Percentiles rank a stretch among this genome's conserved stretches.
These are phyloP conservation scores for Peterozyma xylosa DNA, from an alignment of 805 yeast species.

Conservation along the genomic window DNA sequence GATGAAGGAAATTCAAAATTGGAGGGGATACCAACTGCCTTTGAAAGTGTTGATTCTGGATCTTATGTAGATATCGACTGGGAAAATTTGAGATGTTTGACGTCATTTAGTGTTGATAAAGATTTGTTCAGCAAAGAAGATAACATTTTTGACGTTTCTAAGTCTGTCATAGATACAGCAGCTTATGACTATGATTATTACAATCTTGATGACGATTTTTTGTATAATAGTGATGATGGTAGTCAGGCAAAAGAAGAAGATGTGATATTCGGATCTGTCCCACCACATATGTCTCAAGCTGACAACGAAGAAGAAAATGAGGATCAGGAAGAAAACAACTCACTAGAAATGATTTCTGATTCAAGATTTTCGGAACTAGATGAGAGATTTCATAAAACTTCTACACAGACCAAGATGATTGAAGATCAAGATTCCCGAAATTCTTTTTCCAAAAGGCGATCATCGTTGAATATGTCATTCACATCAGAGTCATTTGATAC, in stretches of 20 bases:
- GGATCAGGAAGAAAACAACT: not conserved
- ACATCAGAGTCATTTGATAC: no score
- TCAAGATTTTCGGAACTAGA: not conserved
- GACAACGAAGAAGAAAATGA: not conserved
- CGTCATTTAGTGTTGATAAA: no score
- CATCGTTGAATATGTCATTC: no score
- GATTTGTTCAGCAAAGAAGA: not conserved
- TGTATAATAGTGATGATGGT: conserved; percentile 8
- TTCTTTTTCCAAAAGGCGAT: not conserved
- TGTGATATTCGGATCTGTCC: conserved; percentile 3
- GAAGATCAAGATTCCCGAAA: not conserved
- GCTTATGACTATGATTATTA: not conserved
- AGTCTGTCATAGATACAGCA: not conserved
- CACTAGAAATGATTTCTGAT: not conserved
- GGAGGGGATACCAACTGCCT: conserved; percentile 21
- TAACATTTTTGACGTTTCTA: not conserved
- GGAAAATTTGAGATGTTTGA: conserved; percentile 19
- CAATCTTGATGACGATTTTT: not conserved
- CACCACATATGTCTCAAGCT: conserved; percentile 4
- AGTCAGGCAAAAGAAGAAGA: conserved; percentile 14
- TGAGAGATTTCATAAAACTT: no score
- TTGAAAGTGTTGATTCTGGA: conserved; percentile 22
- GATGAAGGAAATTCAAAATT: conserved; percentile 12
- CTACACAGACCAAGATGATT: not conserved
- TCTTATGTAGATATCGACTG: conserved; percentile 33